Evolutionary conservation across 2,329 filamentous ascomycete genomes (phyloP).

Genomic region (Aureobasidium subglaciale): DNA sequence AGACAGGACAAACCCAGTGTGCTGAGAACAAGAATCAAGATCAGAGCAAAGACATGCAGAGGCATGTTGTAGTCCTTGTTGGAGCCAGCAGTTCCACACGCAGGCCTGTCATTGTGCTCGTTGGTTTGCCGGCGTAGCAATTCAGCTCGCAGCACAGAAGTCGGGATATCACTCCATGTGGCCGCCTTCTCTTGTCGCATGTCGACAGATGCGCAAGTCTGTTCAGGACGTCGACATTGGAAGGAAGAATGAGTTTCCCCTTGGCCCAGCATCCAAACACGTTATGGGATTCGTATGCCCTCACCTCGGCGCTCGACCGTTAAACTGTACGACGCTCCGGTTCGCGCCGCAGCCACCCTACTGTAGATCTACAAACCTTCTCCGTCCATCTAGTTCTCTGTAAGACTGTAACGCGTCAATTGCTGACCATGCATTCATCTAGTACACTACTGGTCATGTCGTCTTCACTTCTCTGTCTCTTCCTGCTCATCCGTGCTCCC

Average conservation of each 20-base stretch:
- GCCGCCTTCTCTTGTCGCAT: slow-evolving; percentile 9
- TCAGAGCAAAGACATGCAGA: slow-evolving; percentile 51
- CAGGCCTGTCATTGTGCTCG: slow-evolving; percentile 36
- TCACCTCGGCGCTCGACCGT: not conserved
- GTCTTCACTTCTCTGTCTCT: slow-evolving; percentile 45
- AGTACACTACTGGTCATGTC: not conserved
- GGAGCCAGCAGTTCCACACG: slow-evolving; percentile 44
- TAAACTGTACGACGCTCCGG: not conserved
- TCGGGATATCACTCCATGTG: slow-evolving; percentile 34
- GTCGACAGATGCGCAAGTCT: slow-evolving; percentile 8
- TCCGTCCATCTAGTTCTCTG: not conserved
- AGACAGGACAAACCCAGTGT: slow-evolving; percentile 39
- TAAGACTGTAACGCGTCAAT: no score
- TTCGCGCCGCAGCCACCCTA: not conserved
- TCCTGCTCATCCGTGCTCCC: slow-evolving; percentile 53
- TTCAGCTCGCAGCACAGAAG: slow-evolving; percentile 42
- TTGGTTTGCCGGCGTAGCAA: slow-evolving; percentile 41
- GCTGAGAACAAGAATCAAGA: slow-evolving; percentile 50
- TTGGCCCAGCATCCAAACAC: not conserved
- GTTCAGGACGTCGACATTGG: slow-evolving; percentile 10
- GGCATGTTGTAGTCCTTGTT: slow-evolving; percentile 48
- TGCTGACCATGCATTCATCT: not conserved
- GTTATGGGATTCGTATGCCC: slow-evolving; percentile 1
- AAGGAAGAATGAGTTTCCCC: not conserved
- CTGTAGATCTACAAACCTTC: slow-evolving; percentile 5